These are phyloP conservation scores for Dothideomycetidae sp. DNA, from an alignment of 2,329 filamentous ascomycete species.

Conservation along the genomic window DNA sequence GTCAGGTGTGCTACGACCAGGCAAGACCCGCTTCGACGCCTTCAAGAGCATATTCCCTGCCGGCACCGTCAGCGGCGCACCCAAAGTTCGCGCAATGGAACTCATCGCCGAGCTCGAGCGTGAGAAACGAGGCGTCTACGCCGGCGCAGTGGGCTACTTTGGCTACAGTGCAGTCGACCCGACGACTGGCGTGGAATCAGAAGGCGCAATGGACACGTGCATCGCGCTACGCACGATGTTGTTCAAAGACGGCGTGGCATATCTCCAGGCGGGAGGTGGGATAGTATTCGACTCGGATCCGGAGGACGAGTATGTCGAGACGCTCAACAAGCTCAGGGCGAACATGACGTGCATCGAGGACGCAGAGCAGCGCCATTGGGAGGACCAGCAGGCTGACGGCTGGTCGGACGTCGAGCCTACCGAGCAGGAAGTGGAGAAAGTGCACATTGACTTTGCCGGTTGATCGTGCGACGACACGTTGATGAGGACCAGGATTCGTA, in stretches of 20 bases:
- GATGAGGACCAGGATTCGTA: too few species aligned
- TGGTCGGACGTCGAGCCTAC: conserved; percentile 6
- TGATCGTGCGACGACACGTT: too few species aligned
- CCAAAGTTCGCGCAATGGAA: conserved; percentile 95
- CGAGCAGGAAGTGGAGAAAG: conserved; percentile 9
- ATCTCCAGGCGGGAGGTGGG: conserved; percentile 75
- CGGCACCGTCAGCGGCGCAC: conserved; percentile 86
- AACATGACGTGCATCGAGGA: conserved; percentile 79
- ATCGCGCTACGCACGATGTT: conserved; percentile 83
- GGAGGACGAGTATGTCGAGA: conserved; percentile 88
- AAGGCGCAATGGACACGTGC: conserved; percentile 86
- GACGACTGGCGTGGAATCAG: conserved; percentile 41
- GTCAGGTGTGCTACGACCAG: conserved; percentile 70
- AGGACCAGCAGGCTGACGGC: conserved; percentile 27
- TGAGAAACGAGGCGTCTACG: conserved; percentile 91
- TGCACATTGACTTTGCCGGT: conserved; percentile 11
- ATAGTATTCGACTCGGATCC: conserved; percentile 91
- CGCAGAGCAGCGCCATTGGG: conserved; percentile 57
- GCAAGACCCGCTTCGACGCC: conserved; percentile 82
- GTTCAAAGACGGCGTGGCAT: conserved; percentile 78
- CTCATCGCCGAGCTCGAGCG: conserved; percentile 85
- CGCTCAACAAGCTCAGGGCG: conserved; percentile 86
- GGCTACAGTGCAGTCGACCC: conserved; percentile 63
- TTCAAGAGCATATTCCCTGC: conserved; percentile 92
- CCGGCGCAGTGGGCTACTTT: conserved; percentile 93